Evolutionary conservation across 306 rosid genomes (phyloP).

Genomic region (Adenanthera pavonina): DNA sequence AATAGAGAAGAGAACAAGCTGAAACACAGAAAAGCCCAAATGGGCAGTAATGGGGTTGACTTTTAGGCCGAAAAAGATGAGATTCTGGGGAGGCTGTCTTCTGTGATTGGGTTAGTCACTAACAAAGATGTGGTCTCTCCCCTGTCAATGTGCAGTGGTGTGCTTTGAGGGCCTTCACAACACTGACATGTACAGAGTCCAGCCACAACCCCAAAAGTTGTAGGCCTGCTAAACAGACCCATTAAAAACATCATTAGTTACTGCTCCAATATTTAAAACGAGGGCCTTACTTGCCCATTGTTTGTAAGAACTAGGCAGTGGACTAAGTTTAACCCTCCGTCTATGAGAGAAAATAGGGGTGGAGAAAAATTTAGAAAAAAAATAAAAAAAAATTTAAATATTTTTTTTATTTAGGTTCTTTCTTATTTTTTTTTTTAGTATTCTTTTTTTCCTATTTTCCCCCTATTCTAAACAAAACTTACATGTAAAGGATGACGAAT

Average conservation of each 20-base stretch:
- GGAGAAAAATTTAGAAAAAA: no score
- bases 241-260: neutral
- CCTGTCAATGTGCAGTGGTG: neutral
- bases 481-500: neutral
- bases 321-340: no score
- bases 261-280: neutral
- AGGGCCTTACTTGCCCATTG: no score
- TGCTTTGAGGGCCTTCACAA: neutral
- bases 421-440: no score
- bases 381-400: no score
- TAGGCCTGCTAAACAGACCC: neutral
- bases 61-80: neutral
- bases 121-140: neutral
- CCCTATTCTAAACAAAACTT: no score
- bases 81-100: neutral
- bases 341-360: no score
- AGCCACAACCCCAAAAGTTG: neutral
- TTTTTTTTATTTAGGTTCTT: no score
- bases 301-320: no score
- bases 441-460: no score
- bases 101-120: neutral
- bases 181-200: neutral
- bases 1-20: neutral
- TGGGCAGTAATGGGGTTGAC: neutral
- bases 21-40: neutral